phyloP scores from a whole-genome alignment of 2,329 filamentous ascomycete genomes.

The Cladosporium colombiae region DNA sequence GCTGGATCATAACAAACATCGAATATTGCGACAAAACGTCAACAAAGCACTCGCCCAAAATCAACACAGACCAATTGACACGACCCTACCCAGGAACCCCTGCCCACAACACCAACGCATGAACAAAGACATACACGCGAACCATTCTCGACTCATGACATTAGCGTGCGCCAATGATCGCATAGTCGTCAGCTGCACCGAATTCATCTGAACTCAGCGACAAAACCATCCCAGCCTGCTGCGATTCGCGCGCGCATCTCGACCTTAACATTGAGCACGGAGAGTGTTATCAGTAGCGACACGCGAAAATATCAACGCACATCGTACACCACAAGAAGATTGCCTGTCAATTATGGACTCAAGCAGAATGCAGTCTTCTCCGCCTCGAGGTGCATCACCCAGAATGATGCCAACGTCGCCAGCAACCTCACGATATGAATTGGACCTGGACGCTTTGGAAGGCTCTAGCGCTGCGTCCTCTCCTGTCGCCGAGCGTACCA shows the following conservation, averaged over 20 bases:
- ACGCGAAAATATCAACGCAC: not conserved
- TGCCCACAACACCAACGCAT: not conserved
- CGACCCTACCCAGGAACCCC: not conserved
- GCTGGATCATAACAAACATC: slow-evolving; percentile 1
- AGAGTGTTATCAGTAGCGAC: not conserved
- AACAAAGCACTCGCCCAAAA: not conserved
- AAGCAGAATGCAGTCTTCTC: slow-evolving; percentile 19
- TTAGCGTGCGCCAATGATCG: not conserved
- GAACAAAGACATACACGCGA: not conserved
- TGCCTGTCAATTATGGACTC: slow-evolving; percentile 9
- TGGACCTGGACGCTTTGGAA: slow-evolving; percentile 36
- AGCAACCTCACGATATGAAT: slow-evolving; percentile 30
- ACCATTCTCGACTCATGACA: not conserved
- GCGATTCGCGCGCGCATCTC: not conserved
- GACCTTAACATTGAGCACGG: not conserved
- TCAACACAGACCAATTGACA: not conserved
- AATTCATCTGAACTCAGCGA: not conserved
- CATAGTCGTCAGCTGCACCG: not conserved
- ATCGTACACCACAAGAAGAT: not conserved
- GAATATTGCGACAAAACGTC: slow-evolving; percentile 4
- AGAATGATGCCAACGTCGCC: slow-evolving; percentile 9
- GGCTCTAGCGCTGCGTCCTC: not conserved
- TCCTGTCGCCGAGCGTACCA: slow-evolving; percentile 18
- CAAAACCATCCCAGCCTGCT: not conserved
- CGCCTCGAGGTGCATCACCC: slow-evolving; percentile 10